Conservation (phyloP, 2,329 filamentous ascomycete species). For the Teratosphaeria nubilosa region DNA sequence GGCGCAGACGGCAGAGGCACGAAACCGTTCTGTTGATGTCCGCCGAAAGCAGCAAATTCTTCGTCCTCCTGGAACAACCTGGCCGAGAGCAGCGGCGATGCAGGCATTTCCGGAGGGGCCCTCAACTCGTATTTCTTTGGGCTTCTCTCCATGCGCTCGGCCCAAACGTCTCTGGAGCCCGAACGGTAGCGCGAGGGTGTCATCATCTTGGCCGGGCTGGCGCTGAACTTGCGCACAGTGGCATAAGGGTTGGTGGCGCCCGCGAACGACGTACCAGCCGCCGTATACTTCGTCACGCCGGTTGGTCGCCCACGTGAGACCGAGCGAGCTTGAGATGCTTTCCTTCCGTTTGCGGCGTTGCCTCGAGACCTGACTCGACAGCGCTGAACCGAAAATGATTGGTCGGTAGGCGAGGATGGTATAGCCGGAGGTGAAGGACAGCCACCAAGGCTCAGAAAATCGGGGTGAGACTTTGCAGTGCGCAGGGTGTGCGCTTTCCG, state of each 20-base stretch:
- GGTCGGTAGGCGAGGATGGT: conserved; percentile 18
- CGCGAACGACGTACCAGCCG: conserved; percentile 1
- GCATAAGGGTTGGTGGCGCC: conserved; percentile 11
- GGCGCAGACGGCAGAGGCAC: conserved; percentile 8
- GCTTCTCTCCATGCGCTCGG: conserved; percentile 37
- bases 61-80: conserved; percentile 33
- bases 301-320: conserved; percentile 23
- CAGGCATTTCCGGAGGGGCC: conserved; percentile 32
- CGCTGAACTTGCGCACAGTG: conserved; percentile 21
- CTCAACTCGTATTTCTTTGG: conserved; percentile 42
- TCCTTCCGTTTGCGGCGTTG: conserved; percentile 22
- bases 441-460: conserved; percentile 27
- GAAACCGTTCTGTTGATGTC: conserved; percentile 8
- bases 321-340: conserved; percentile 18
- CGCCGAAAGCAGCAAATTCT: conserved; percentile 23
- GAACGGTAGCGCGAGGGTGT: conserved; percentile 39
- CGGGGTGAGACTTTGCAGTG: conserved; percentile 23
- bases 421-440: conserved; percentile 25
- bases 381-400: conserved; percentile 21
- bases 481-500: conserved; percentile 32
- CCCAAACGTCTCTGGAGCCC: conserved; percentile 41
- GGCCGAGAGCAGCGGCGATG: conserved; percentile 38
- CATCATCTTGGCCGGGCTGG: conserved; percentile 42
- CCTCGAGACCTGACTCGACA: conserved; percentile 10
- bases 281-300: conserved; percentile 21